Evolutionary conservation across 2,329 filamentous ascomycete genomes (phyloP).

Genomic region (Didymella sp.): DNA sequence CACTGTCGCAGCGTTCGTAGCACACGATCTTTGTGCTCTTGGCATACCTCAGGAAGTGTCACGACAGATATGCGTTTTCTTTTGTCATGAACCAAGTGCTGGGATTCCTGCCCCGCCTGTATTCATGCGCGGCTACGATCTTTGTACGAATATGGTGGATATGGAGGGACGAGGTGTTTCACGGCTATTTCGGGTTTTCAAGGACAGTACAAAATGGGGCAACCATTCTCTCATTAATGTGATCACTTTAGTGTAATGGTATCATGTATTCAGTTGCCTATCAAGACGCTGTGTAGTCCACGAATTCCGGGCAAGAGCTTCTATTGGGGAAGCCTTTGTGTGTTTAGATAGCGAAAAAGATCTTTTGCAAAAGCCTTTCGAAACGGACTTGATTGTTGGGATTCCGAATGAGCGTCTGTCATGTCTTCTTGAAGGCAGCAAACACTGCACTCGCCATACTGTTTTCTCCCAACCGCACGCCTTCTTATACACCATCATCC

Average conservation of each 20-base stretch:
- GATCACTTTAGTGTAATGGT: constrained; percentile 40
- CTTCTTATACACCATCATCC: background rate
- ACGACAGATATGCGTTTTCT: background rate
- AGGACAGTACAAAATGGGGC: constrained; percentile 41
- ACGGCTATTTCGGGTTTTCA: constrained; percentile 16
- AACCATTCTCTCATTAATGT: constrained; percentile 47
- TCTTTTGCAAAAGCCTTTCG: background rate
- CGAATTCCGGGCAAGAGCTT: background rate
- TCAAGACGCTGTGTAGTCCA: constrained; percentile 27
- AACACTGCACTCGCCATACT: background rate
- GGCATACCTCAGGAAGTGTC: background rate
- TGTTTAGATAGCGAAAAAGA: too few relatives aligned
- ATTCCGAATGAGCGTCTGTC: too few relatives aligned
- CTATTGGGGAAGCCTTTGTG: too few relatives aligned
- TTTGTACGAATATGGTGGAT: constrained; percentile 26
- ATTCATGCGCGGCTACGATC: constrained; percentile 11
- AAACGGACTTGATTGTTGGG: too few relatives aligned
- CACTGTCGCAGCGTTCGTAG: background rate
- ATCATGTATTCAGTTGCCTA: constrained; percentile 49
- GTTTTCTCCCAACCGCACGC: background rate
- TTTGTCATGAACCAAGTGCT: background rate
- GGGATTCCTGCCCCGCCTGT: background rate
- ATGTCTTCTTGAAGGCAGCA: background rate
- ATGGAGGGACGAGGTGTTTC: constrained; percentile 6
- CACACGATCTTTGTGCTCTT: background rate